These are phyloP conservation scores for Penicillium coprophilum DNA, from an alignment of 495 filamentous ascomycete genomes.

Conservation along the genomic window DNA sequence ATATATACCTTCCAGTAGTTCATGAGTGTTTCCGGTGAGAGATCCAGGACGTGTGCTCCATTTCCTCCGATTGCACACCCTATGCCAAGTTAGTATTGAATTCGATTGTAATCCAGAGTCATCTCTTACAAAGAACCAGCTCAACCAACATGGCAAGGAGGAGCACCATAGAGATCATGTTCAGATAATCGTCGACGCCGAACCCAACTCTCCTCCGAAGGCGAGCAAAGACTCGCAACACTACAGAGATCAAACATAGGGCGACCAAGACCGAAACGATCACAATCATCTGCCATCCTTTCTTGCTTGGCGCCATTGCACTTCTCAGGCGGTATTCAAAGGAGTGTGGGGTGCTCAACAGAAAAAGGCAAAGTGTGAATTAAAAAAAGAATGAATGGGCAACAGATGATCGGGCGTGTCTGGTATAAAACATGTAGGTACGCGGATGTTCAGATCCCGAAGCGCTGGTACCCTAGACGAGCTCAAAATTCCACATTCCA, in stretches of 20 bases:
- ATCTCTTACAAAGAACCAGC: constrained; percentile 37
- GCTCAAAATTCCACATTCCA: not conserved
- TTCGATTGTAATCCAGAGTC: too few species aligned
- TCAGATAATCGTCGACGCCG: constrained; percentile 45
- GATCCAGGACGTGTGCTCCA: constrained; percentile 27
- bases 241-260: constrained; percentile 37
- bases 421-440: constrained; percentile 15
- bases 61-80: constrained; percentile 43
- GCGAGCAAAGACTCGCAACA: constrained; percentile 40
- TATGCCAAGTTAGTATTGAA: constrained; percentile 17
- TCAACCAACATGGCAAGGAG: constrained; percentile 40
- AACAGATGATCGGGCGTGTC: constrained; percentile 17
- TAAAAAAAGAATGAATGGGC: constrained; percentile 10
- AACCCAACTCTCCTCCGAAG: constrained; percentile 39
- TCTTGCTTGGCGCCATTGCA: constrained; percentile 30
- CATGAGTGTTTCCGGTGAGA: constrained; percentile 27
- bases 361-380: not conserved
- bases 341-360: constrained; percentile 4
- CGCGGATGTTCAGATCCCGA: constrained; percentile 5
- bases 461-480: not conserved
- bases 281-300: constrained; percentile 38
- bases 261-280: constrained; percentile 39
- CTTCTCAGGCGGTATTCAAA: constrained; percentile 7
- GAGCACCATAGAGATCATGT: constrained; percentile 31
- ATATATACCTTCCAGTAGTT: constrained; percentile 40